Base-by-base conservation (phyloP, 768 basidiomycete genomes). In the Phaeolepiota aurea region DNA sequence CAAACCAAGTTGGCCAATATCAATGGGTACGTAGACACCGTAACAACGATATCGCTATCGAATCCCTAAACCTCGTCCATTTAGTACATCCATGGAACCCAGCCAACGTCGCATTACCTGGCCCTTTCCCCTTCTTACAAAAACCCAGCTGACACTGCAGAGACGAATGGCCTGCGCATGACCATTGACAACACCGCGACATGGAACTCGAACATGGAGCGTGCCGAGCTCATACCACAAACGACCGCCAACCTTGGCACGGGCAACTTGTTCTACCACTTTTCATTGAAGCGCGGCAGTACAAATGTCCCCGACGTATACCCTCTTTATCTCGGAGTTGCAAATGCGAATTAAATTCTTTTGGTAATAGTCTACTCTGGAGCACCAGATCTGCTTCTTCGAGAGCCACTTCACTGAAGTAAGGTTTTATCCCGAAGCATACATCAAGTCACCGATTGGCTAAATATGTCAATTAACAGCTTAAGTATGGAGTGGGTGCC, bases 351-450 rank as follows among this genome's bases (percentile, higher is more conserved):
- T 21, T 36, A 15, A n/a, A 10, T 16, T 39, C 11, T 14, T 41
- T 22, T 20, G 28, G n/a, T n/a, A n/a, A 37, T 38, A 76, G 74
- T 61, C 73, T 10, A 66, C 71, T 14, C 54, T 67, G 15, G 76
- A 81, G 53, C 78, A 79, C 49, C 76, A 79, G 55, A 70, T 79
- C 37, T 55, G 68, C 44, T 81, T 79, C 65, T 77, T 77, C 49
- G 76, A 78, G 55, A 74, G 70, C 33, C 77, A 77, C 54, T 80
- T 78, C 57, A 78, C 75, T 3, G 76, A 77, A 63, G 37, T n/a
- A 18, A 9, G 18, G 33, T 35, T n/a, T n/a, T 7, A 20, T 38
- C 13, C 20, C 15, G 5, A 21, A 11, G 11, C 15, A 38, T 5
- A 15, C 20, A 22, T 5, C 11, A 33, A 30, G n/a, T 11, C 9